These are phyloP conservation scores for Daldinia childiae DNA, from an alignment of 495 filamentous ascomycete genomes.

Conservation along the genomic window DNA sequence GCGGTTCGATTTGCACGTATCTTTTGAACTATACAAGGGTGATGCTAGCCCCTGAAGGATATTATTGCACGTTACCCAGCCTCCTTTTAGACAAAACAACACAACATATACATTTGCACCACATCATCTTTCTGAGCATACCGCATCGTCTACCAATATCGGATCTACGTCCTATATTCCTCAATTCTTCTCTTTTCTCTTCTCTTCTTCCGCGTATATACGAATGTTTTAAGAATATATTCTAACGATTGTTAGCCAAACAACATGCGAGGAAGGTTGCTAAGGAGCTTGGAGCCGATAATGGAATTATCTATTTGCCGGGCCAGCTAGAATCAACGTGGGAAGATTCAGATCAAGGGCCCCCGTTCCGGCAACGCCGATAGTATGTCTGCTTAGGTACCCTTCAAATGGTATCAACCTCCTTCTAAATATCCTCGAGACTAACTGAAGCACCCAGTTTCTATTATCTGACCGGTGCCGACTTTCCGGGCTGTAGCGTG, in stretches of 20 bases:
- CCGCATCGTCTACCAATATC: not conserved
- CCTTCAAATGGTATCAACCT: not conserved
- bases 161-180: not conserved
- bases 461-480: slow-evolving; percentile 71
- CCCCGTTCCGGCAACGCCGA: slow-evolving; percentile 70
- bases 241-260: slow-evolving; percentile 67
- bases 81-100: slow-evolving; percentile 7
- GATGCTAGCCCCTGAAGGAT: not conserved
- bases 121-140: not conserved
- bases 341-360: slow-evolving; percentile 69
- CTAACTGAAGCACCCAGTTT: slow-evolving; percentile 56
- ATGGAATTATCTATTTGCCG: slow-evolving; percentile 71
- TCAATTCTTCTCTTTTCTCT: not conserved
- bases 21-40: not conserved
- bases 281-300: slow-evolving; percentile 65
- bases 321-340: slow-evolving; percentile 59
- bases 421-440: not conserved
- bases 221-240: not conserved
- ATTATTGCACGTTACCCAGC: not conserved
- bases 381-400: slow-evolving; percentile 53
- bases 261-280: slow-evolving; percentile 80
- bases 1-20: slow-evolving; percentile 1
- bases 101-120: slow-evolving; percentile 1
- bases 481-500: slow-evolving; percentile 68
- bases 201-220: not conserved